Percentiles rank a stretch among this genome's conserved stretches.
Conservation (phyloP, 2,329 filamentous ascomycete species). For the Microsporum ferrugineum region DNA sequence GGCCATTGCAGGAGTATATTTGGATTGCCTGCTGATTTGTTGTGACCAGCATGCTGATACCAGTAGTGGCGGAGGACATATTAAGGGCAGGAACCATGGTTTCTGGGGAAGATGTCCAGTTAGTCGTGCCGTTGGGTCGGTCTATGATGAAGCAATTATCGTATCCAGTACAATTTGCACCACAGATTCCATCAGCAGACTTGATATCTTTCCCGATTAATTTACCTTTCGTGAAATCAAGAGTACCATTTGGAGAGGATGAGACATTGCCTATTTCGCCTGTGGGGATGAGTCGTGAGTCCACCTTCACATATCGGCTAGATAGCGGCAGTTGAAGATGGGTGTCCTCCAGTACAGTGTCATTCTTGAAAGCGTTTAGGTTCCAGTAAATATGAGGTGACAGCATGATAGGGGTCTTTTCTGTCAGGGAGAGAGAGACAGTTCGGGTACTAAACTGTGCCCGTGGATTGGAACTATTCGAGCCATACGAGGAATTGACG, state of each 20-base stretch:
- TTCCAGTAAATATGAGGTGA: constrained; percentile 44
- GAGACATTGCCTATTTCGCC: constrained; percentile 66
- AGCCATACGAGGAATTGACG: constrained; percentile 28
- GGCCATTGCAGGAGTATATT: constrained; percentile 69
- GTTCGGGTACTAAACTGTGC: constrained; percentile 36
- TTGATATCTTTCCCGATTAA: constrained; percentile 60
- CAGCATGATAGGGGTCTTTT: constrained; percentile 41
- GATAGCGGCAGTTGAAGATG: constrained; percentile 37
- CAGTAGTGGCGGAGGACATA: constrained; percentile 56
- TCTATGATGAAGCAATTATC: constrained; percentile 48
- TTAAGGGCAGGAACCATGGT: constrained; percentile 43
- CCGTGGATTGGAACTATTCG: constrained; percentile 23
- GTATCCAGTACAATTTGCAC: constrained; percentile 71
- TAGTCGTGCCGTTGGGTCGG: constrained; percentile 24
- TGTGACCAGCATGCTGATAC: constrained; percentile 71
- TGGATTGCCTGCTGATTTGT: constrained; percentile 81
- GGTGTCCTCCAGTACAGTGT: constrained; percentile 35
- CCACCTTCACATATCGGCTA: constrained; percentile 35
- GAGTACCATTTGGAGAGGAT: constrained; percentile 46
- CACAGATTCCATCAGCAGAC: constrained; percentile 61
- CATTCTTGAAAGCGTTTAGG: constrained; percentile 37
- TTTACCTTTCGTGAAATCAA: constrained; percentile 64
- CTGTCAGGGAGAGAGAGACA: constrained; percentile 35
- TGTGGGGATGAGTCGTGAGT: constrained; percentile 60
- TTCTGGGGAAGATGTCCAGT: constrained; percentile 22